Conservation (phyloP, 169 alveolate species). For the Cryptosporidium xiaoi region DNA sequence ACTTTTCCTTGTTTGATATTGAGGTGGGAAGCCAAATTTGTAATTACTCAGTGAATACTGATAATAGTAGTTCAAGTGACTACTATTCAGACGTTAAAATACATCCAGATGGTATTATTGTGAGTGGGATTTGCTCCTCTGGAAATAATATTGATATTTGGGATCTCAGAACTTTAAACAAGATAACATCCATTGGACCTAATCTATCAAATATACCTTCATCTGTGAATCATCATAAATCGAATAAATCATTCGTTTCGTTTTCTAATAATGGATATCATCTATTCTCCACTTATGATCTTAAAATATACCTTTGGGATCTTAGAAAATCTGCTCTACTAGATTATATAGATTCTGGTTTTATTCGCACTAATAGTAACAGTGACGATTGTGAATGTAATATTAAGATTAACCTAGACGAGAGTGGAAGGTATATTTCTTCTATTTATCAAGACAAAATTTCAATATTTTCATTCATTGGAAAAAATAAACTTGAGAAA, state of each 20-base stretch:
- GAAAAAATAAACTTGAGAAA: constrained; percentile 9
- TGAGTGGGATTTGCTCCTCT: constrained; percentile 82
- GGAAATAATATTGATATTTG: constrained; percentile 84
- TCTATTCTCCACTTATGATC: constrained; percentile 83
- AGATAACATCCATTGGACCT: constrained; percentile 5
- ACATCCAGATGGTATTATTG: constrained; percentile 90
- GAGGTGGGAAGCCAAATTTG: constrained; percentile 30
- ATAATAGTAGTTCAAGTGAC: no score
- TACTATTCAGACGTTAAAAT: constrained; percentile 38
- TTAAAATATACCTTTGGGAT: constrained; percentile 76
- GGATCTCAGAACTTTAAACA: constrained; percentile 83
- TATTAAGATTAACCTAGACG: constrained; percentile 8
- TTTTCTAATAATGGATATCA: constrained; percentile 89
- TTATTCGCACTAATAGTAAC: not conserved
- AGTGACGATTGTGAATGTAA: not conserved
- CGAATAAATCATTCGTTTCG: constrained; percentile 74
- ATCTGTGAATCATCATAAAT: constrained; percentile 65
- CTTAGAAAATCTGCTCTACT: constrained; percentile 40
- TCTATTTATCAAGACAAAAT: not conserved
- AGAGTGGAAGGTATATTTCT: constrained; percentile 52
- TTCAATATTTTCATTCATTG: constrained; percentile 42
- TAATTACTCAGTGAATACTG: no score
- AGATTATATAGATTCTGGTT: constrained; percentile 16
- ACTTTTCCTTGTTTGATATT: constrained; percentile 4
- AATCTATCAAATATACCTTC: constrained; percentile 76